These are phyloP conservation scores for Dianthus caryophyllus DNA, from an alignment of 148 eudicot species.

Conservation along the genomic window DNA sequence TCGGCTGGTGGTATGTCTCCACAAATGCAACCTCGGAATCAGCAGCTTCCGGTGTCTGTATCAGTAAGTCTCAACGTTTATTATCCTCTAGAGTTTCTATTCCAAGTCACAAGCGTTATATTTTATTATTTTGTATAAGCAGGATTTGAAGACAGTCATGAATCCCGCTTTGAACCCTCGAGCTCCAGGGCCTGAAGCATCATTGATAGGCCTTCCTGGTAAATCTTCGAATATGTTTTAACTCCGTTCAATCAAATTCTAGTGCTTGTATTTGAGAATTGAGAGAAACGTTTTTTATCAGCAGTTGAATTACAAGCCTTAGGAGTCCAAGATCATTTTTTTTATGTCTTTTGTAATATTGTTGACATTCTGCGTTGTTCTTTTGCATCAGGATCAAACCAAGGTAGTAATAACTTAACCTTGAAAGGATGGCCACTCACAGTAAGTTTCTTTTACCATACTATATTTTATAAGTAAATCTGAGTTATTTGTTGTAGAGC, in stretches of 20 bases:
- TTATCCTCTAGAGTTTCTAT: background rate
- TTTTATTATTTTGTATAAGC: slow-evolving; percentile 18
- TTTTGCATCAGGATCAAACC: slow-evolving; percentile 53
- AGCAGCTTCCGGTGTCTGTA: slow-evolving; percentile 64
- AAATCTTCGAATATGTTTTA: no score
- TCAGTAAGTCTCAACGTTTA: slow-evolving; percentile 28
- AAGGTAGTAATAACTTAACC: slow-evolving; percentile 57
- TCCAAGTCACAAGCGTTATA: background rate
- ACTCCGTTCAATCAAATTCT: no score
- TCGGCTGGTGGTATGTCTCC: slow-evolving; percentile 81
- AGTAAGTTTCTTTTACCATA: slow-evolving; percentile 36
- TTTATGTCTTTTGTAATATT: no score
- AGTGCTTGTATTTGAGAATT: no score
- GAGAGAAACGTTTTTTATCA: no score
- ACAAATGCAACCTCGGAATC: slow-evolving; percentile 75
- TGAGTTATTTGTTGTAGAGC: background rate
- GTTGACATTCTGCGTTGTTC: slow-evolving; percentile 19
- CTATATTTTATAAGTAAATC: no score
- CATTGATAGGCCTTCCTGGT: slow-evolving; percentile 57
- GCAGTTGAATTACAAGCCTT: no score
- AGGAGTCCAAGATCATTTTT: background rate
- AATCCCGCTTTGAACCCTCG: slow-evolving; percentile 48
- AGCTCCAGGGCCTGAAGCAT: slow-evolving; percentile 53
- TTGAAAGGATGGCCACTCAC: slow-evolving; percentile 85
- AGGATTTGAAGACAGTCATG: slow-evolving; percentile 60